Conservation (phyloP, 2,329 filamentous ascomycete genomes). For the Neophaeococcomyces aloes region DNA sequence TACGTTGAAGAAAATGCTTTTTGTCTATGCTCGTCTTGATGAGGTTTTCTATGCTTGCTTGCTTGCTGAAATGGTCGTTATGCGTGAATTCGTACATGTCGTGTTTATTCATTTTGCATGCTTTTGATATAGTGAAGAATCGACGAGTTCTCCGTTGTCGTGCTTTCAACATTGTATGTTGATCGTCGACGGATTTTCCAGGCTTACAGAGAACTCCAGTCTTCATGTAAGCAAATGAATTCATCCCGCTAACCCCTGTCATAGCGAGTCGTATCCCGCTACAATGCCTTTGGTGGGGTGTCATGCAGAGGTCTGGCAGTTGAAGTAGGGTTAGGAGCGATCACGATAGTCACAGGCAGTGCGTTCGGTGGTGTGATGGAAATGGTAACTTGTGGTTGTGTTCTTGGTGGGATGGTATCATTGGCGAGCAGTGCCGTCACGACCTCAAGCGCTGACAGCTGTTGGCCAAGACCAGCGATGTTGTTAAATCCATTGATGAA, state of each 20-base stretch:
- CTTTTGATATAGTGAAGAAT: too few relatives aligned
- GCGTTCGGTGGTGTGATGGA: constrained; percentile 3
- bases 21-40: too few relatives aligned
- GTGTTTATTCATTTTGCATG: too few relatives aligned
- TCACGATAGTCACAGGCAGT: background rate
- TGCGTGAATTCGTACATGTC: too few relatives aligned
- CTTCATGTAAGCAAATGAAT: background rate
- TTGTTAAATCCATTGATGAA: constrained; percentile 43
- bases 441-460: constrained; percentile 57
- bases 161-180: too few relatives aligned
- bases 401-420: constrained; percentile 16
- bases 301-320: constrained; percentile 17
- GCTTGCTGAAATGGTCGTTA: too few relatives aligned
- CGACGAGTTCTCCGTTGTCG: too few relatives aligned
- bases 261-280: constrained; percentile 2
- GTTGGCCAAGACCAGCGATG: constrained; percentile 53
- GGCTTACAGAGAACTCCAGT: background rate
- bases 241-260: background rate
- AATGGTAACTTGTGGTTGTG: constrained; percentile 11
- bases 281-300: constrained; percentile 2
- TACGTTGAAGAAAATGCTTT: too few relatives aligned
- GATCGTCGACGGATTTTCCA: background rate
- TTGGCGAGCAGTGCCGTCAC: constrained; percentile 29
- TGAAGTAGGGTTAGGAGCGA: constrained; percentile 6
- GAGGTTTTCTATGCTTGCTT: too few relatives aligned